These are phyloP conservation scores for Articulospora tetracladia DNA, from an alignment of 495 filamentous ascomycete species.

Conservation along the genomic window DNA sequence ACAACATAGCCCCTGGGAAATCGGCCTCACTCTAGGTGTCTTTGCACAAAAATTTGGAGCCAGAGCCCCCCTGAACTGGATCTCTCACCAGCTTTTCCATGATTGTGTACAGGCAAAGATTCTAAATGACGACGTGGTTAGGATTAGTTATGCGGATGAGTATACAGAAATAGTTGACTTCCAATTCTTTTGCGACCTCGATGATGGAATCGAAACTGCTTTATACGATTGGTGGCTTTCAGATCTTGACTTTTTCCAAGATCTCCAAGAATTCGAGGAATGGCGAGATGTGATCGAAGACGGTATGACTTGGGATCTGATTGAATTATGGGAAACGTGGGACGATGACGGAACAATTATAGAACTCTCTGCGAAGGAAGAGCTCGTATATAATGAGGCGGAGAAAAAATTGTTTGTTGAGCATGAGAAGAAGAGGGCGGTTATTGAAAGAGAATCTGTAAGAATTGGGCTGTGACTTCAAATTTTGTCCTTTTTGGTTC, in stretches of 20 bases:
- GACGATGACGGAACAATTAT: constrained; percentile 9
- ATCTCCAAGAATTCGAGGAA: constrained; percentile 17
- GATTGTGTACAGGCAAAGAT: constrained; percentile 17
- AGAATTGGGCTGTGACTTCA: too few relatives aligned
- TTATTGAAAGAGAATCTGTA: constrained; percentile 16
- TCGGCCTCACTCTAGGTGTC: constrained; percentile 13
- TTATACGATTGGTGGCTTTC: constrained; percentile 22
- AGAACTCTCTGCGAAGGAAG: constrained; percentile 16
- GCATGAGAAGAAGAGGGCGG: constrained; percentile 15
- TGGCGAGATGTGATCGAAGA: constrained; percentile 17
- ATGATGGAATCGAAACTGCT: constrained; percentile 18
- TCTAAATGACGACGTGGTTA: constrained; percentile 14
- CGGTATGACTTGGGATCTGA: constrained; percentile 17
- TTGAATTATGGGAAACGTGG: constrained; percentile 18
- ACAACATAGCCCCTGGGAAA: constrained; percentile 15
- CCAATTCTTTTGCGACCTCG: constrained; percentile 19
- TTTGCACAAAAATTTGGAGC: constrained; percentile 18
- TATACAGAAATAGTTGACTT: constrained; percentile 20
- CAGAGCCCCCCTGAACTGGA: constrained; percentile 17
- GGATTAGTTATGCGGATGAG: constrained; percentile 14
- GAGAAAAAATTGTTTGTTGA: constrained; percentile 12
- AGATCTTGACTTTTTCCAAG: constrained; percentile 21
- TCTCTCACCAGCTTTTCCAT: constrained; percentile 18
- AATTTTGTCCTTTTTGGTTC: too few relatives aligned
- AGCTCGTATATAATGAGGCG: constrained; percentile 12